These are phyloP conservation scores for Cyclotella baltica DNA, from an alignment of 108 stramenopile genomes.

Conservation along the genomic window DNA sequence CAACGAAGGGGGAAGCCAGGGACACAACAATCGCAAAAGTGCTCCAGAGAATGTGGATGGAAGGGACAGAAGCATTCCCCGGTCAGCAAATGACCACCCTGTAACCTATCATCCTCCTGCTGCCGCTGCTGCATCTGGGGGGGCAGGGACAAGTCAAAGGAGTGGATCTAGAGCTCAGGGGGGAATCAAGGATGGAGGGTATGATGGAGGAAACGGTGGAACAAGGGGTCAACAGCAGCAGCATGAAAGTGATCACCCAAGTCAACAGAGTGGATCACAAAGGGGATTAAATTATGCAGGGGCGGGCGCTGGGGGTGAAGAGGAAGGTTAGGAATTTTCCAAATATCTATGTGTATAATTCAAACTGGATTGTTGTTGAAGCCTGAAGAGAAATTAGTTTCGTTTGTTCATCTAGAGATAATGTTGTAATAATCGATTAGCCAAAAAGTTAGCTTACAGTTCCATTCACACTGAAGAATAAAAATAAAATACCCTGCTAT, in stretches of 20 bases:
- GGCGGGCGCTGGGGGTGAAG: neutral
- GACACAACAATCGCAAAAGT: conserved; percentile 30
- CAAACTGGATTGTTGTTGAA: no score
- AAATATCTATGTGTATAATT: no score
- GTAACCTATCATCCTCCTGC: neutral
- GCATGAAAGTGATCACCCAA: conserved; percentile 27
- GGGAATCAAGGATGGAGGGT: conserved; percentile 14
- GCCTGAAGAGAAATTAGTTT: no score
- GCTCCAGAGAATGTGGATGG: conserved; percentile 34
- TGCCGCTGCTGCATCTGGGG: conserved; percentile 20
- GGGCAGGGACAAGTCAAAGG: conserved; percentile 34
- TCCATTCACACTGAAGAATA: no score
- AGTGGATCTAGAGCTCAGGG: conserved; percentile 48
- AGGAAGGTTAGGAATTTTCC: neutral
- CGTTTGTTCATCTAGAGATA: no score
- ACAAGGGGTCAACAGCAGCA: conserved; percentile 1
- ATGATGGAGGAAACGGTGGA: conserved; percentile 5
- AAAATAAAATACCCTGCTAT: no score
- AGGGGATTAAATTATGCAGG: conserved; percentile 25
- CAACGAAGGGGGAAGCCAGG: neutral
- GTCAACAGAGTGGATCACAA: conserved; percentile 37
- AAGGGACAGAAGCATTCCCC: neutral
- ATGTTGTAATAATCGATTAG: no score
- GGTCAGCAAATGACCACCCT: conserved; percentile 10
- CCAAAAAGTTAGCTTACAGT: no score